Evolutionary conservation across 1,284 basidiomycete species (phyloP), one percentile per base, ranked within the genome.

Genomic region (Limonomyces culmigenus): DNA sequence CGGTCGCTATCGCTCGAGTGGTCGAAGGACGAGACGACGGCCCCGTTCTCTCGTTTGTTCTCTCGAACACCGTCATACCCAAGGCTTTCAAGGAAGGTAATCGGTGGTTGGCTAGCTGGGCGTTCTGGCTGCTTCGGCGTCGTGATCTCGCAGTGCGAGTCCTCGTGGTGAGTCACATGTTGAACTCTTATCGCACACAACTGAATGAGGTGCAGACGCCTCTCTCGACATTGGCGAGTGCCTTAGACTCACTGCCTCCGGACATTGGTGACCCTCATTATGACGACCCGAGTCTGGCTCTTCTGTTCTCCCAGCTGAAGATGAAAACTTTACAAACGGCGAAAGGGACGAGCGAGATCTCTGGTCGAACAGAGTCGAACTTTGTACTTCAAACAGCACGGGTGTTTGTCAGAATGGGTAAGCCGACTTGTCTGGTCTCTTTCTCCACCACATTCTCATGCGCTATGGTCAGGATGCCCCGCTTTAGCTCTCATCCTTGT

Each of bases 91-190:
- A 65, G 36, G 68, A 77, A 14, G 91, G 89, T 0, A 89, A 96
- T 53, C 68, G 93, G 23, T 97, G 86, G 81, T 61, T 97, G n/a
- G 85, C 74, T n/a, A 87, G 80, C 42, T 98, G 92, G 93, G 86
- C 85, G 3, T 91, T 96, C 53, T 95, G 91, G 87, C 62, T 87
- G 42, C 61, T 97, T 19, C 74, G 77, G 43, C 65, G 86, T 21
- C 66, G 84, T 34, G 91, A 96, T 54, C 52, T 95, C 11, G 78
- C 89, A 2, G 84, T 95, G 14, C 70, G 80, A 32, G 75, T 88
- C 33, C 63, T 93, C 14, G 56, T 92, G 43, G 86, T 87, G 50
- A 49, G 72, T 50, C 16, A 21, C 31, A 12, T 42, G 27, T 19
- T 35, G 38, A 15, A 29, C n/a, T n/a, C n/a, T n/a, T n/a, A n/a